These are phyloP conservation scores for Globisporangium nodosum DNA, from an alignment of 352 stramenopile species.

Conservation along the genomic window DNA sequence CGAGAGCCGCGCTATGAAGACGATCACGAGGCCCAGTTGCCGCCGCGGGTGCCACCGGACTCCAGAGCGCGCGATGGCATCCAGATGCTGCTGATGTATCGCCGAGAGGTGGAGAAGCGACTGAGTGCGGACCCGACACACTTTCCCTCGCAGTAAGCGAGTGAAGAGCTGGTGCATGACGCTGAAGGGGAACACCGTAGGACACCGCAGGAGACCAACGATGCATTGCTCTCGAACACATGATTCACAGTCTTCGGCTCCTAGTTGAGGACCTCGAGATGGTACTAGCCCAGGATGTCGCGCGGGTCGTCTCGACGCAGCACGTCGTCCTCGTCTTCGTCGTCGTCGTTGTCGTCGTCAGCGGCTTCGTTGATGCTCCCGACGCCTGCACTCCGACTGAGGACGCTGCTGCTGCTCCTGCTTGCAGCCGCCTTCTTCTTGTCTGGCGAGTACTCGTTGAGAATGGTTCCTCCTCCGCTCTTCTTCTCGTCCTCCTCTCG, in stretches of 20 bases:
- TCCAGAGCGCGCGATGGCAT: slow-evolving; percentile 39
- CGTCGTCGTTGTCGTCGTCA: slow-evolving; percentile 9
- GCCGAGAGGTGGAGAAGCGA: slow-evolving; percentile 57
- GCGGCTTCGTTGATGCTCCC: not conserved
- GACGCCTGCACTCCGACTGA: not conserved
- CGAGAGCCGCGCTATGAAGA: not conserved
- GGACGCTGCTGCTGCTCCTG: slow-evolving; percentile 10
- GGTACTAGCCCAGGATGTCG: slow-evolving; percentile 28
- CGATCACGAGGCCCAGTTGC: not conserved
- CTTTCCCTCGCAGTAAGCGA: slow-evolving; percentile 1
- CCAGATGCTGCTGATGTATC: slow-evolving; percentile 57
- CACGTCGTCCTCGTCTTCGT: slow-evolving; percentile 20
- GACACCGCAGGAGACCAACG: not conserved
- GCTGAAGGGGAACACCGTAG: too few relatives aligned
- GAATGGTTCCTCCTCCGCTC: not conserved
- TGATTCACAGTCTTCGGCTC: not conserved
- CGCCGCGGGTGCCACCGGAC: slow-evolving; percentile 13
- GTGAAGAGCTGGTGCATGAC: not conserved
- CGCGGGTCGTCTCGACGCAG: slow-evolving; percentile 20
- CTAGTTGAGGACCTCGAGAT: not conserved
- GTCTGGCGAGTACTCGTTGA: slow-evolving; percentile 5
- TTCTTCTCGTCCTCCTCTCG: slow-evolving; percentile 41
- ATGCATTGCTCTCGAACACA: not conserved
- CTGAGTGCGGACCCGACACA: slow-evolving; percentile 27
- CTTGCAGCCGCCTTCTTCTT: not conserved